Percentiles rank a stretch among this genome's conserved stretches.
These are phyloP conservation scores for Albugo laibachii DNA, from an alignment of 352 stramenopile genomes.

Conservation along the genomic window DNA sequence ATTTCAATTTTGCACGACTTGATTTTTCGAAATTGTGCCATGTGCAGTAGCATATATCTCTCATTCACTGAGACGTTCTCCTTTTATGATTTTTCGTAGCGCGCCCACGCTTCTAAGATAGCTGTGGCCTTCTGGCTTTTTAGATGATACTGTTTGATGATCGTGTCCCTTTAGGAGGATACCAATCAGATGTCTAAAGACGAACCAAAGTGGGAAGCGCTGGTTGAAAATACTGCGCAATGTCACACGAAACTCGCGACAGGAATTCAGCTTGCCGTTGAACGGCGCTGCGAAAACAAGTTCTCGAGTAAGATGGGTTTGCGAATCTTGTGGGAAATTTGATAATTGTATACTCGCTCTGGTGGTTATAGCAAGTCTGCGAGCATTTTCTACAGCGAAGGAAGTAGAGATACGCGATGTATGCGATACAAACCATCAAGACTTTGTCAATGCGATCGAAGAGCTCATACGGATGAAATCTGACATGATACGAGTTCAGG, in stretches of 20 bases:
- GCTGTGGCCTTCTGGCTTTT: no score
- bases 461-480: slow-evolving; percentile 67
- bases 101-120: no score
- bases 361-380: slow-evolving; percentile 20
- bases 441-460: slow-evolving; percentile 68
- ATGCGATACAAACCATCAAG: slow-evolving; percentile 56
- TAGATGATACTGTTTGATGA: no score
- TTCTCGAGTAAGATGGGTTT: slow-evolving; percentile 21
- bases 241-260: slow-evolving; percentile 41
- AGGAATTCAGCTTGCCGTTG: slow-evolving; percentile 55
- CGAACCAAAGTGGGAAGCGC: slow-evolving; percentile 41
- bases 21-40: no score
- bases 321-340: neutral
- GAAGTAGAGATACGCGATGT: slow-evolving; percentile 57
- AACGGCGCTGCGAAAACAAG: slow-evolving; percentile 63
- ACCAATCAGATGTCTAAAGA: no score
- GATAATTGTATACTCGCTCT: neutral
- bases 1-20: no score
- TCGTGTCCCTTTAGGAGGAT: no score
- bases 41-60: no score
- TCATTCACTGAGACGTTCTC: no score
- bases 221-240: slow-evolving; percentile 68
- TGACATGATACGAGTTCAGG: slow-evolving; percentile 46
- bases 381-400: slow-evolving; percentile 32
- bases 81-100: no score